phyloP scores from a whole-genome alignment of 2,329 filamentous ascomycete species.

The Elsinoe ampelina region DNA sequence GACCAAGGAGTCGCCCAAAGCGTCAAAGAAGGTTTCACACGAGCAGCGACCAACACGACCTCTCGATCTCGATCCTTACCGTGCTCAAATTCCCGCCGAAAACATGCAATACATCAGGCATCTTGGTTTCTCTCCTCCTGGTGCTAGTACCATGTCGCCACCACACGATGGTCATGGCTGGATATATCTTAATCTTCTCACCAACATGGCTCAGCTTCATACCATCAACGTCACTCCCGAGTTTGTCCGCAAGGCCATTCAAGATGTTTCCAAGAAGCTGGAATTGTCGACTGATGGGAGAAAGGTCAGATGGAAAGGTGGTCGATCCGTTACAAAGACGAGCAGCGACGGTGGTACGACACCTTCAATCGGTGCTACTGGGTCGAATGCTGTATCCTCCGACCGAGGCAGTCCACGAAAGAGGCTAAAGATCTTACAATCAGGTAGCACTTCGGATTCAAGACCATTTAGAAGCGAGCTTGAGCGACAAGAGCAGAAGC shows the following conservation, averaged over 20 bases:
- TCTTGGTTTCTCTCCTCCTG: slow-evolving; percentile 56
- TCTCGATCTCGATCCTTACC: slow-evolving; percentile 66
- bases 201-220: slow-evolving; percentile 74
- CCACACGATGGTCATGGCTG: slow-evolving; percentile 62
- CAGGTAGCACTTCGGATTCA: slow-evolving; percentile 13
- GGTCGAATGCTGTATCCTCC: slow-evolving; percentile 18
- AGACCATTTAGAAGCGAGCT: slow-evolving; percentile 3
- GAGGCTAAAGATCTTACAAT: slow-evolving; percentile 20
- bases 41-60: slow-evolving; percentile 65
- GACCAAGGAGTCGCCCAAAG: slow-evolving; percentile 4
- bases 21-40: slow-evolving; percentile 14
- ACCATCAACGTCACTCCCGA: slow-evolving; percentile 73
- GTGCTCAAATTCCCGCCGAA: slow-evolving; percentile 63
- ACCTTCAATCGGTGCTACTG: not conserved
- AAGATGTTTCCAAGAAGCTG: slow-evolving; percentile 62
- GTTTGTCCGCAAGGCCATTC: slow-evolving; percentile 64
- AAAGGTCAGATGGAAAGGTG: slow-evolving; percentile 72
- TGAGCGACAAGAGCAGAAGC: slow-evolving; percentile 23
- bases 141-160: slow-evolving; percentile 41
- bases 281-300: slow-evolving; percentile 69
- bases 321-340: slow-evolving; percentile 53
- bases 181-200: slow-evolving; percentile 73
- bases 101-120: slow-evolving; percentile 75
- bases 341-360: slow-evolving; percentile 46
- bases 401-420: slow-evolving; percentile 23